A percentile compares a stretch with the other conserved stretches of the same genome.
Evolutionary conservation across 495 filamentous ascomycete genomes (phyloP).

Genomic region (Hypoxylon lenormandii): DNA sequence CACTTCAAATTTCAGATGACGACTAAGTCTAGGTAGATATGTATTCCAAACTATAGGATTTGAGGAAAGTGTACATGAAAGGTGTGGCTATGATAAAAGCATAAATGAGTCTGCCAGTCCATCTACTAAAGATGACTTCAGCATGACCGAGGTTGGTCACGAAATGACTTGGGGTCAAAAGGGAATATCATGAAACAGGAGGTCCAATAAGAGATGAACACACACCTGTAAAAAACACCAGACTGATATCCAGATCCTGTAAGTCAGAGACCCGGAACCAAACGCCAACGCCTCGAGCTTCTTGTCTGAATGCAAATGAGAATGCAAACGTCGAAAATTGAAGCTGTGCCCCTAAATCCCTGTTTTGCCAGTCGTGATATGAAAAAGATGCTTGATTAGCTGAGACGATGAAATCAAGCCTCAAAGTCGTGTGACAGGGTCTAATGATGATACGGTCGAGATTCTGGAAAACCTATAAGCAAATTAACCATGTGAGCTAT

Average conservation of each 20-base stretch:
- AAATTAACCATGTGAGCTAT: constrained; percentile 6
- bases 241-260: constrained; percentile 49
- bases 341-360: constrained; percentile 42
- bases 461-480: constrained; percentile 39
- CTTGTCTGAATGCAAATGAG: constrained; percentile 46
- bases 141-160: no score
- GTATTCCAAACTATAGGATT: neutral
- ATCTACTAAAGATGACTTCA: neutral
- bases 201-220: constrained; percentile 46
- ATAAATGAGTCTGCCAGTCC: neutral
- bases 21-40: constrained; percentile 1
- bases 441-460: constrained; percentile 48
- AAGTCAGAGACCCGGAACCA: constrained; percentile 51
- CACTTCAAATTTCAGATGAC: neutral
- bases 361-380: constrained; percentile 41
- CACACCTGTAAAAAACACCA: constrained; percentile 54
- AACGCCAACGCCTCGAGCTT: constrained; percentile 51
- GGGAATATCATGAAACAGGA: constrained; percentile 7
- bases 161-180: neutral
- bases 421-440: constrained; percentile 47
- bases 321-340: constrained; percentile 49
- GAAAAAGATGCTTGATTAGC: constrained; percentile 42
- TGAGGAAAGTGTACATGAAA: constrained; percentile 21
- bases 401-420: constrained; percentile 41
- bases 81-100: neutral